phyloP scores from a whole-genome alignment of 208 protist species.

The Acanthamoeba lenticulata region DNA sequence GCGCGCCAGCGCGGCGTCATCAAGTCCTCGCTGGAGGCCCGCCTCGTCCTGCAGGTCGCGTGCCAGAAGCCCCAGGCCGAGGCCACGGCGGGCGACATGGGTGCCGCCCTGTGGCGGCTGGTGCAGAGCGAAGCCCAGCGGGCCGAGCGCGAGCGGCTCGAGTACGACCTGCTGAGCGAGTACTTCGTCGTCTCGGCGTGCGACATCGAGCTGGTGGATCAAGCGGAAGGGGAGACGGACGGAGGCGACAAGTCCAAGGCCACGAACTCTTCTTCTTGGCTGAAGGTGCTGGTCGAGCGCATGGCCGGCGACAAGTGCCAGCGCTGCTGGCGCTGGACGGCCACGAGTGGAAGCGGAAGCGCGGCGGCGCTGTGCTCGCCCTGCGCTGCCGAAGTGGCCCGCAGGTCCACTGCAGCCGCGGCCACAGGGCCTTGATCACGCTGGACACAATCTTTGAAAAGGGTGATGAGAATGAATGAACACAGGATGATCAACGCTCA shows the following conservation, averaged over 20 bases:
- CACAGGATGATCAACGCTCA: too few relatives aligned
- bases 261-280: not conserved
- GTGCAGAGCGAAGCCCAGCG: not conserved
- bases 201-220: not conserved
- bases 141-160: not conserved
- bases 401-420: too few relatives aligned
- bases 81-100: not conserved
- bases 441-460: too few relatives aligned
- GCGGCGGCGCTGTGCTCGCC: not conserved
- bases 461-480: too few relatives aligned
- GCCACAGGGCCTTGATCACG: too few relatives aligned
- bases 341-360: not conserved
- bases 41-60: not conserved
- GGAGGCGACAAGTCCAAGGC: too few relatives aligned
- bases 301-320: slow-evolving; percentile 8
- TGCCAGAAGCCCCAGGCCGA: not conserved
- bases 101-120: not conserved
- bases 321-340: not conserved
- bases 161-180: slow-evolving; percentile 3
- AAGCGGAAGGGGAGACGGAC: not conserved
- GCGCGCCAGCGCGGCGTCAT: not conserved
- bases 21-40: not conserved
- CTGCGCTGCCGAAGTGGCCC: not conserved
- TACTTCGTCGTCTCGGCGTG: slow-evolving; percentile 20
- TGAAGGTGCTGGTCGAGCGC: not conserved